These are phyloP conservation scores for Gardenia jasminoides DNA, from an alignment of 257 asterid genomes.

Conservation along the genomic window DNA sequence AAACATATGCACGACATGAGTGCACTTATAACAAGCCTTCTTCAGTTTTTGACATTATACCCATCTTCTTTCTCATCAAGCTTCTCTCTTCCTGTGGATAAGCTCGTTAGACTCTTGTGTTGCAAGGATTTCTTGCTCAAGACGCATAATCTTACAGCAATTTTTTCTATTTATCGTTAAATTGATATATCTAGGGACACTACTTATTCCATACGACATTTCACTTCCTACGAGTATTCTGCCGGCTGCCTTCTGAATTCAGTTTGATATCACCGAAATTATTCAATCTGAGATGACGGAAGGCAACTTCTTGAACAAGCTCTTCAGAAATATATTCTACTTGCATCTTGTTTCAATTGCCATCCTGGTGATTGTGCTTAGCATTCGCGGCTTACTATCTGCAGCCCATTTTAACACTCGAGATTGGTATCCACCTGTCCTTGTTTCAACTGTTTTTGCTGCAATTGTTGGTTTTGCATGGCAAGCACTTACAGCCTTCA, in stretches of 20 bases:
- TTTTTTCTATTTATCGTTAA: not conserved
- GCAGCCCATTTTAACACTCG: slow-evolving; percentile 32
- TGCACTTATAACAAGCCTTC: not conserved
- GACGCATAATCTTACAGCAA: not conserved
- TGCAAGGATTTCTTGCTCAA: not conserved
- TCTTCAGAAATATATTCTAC: slow-evolving; percentile 38
- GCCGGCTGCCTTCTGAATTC: not conserved
- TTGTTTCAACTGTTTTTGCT: slow-evolving; percentile 44
- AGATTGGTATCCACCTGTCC: slow-evolving; percentile 40
- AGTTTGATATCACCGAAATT: not conserved
- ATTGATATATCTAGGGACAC: too few species aligned
- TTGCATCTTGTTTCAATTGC: slow-evolving; percentile 33
- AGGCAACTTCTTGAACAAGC: slow-evolving; percentile 34
- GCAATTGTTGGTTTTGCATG: slow-evolving; percentile 43
- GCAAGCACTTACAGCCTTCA: slow-evolving; percentile 35
- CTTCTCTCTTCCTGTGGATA: not conserved
- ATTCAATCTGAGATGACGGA: slow-evolving; percentile 28
- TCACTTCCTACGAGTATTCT: not conserved
- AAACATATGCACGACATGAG: not conserved
- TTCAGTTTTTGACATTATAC: not conserved
- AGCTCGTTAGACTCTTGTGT: not conserved
- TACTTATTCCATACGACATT: too few species aligned
- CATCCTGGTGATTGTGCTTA: slow-evolving; percentile 36
- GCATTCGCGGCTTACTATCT: slow-evolving; percentile 30
- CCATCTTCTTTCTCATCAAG: not conserved